Conservation (phyloP, 1,284 basidiomycete genomes). For the Cutaneotrichosporon spelunceum region DNA sequence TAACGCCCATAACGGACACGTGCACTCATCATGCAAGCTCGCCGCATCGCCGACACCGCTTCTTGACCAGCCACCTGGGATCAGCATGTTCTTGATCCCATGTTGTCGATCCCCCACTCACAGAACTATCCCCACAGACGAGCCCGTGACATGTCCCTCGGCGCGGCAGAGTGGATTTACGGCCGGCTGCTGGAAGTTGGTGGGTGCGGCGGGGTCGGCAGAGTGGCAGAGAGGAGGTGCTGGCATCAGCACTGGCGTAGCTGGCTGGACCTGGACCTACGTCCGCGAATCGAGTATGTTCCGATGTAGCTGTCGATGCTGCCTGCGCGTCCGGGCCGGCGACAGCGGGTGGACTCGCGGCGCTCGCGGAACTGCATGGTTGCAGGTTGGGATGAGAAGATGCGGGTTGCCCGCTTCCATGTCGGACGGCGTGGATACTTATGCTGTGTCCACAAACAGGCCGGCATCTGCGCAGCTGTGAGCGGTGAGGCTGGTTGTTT, state of each 20-base stretch:
- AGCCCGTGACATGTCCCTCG: background rate
- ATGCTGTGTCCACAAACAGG: background rate
- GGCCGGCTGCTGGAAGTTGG: background rate
- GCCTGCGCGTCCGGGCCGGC: background rate
- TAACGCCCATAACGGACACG: too few relatives aligned
- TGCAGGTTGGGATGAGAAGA: background rate
- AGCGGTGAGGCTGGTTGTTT: background rate
- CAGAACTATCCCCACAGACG: background rate
- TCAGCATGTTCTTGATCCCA: background rate
- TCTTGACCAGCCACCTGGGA: background rate
- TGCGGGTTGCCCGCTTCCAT: background rate
- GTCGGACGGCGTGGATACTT: background rate
- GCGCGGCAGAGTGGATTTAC: background rate
- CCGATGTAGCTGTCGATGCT: background rate
- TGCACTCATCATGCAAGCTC: background rate
- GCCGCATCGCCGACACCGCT: background rate
- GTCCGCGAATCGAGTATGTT: background rate
- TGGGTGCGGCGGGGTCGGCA: background rate
- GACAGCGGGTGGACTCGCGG: background rate
- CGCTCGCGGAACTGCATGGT: background rate
- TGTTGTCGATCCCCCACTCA: background rate
- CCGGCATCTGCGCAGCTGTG: too few relatives aligned
- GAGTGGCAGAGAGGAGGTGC: conserved; percentile 1
- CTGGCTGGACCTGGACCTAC: background rate
- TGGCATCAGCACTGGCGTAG: background rate